These are phyloP conservation scores for Diutina sp. DNA, from an alignment of 1,139 yeast genomes.

Conservation along the genomic window DNA sequence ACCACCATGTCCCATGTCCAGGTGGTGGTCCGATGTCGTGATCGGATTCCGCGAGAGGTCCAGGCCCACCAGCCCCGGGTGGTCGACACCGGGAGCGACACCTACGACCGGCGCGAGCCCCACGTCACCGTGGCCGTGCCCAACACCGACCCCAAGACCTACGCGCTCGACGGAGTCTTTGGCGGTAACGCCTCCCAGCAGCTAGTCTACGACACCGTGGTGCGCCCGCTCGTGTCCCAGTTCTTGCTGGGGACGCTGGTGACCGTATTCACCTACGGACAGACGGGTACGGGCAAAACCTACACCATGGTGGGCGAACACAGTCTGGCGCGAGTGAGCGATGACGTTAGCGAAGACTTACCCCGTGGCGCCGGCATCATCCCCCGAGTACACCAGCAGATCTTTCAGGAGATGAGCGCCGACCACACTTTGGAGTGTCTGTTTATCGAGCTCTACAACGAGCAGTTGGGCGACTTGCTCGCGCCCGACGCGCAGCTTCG, in stretches of 20 bases:
- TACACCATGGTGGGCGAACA: conserved; percentile 9
- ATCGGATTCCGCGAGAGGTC: conserved; percentile 61
- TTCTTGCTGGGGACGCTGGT: conserved; percentile 8
- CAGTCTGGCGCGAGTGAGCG: not conserved
- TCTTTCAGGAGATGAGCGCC: conserved; percentile 4
- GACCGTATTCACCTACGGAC: conserved; percentile 9
- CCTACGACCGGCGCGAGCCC: conserved; percentile 22
- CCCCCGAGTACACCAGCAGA: conserved; percentile 7
- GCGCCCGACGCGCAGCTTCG: conserved; percentile 19
- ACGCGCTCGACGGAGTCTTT: conserved; percentile 60
- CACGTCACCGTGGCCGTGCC: conserved; percentile 26
- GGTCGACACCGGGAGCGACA: conserved; percentile 45
- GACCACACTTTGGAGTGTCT: conserved; percentile 7
- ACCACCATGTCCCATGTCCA: conserved; percentile 32
- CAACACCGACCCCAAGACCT: conserved; percentile 25
- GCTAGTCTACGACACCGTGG: conserved; percentile 46
- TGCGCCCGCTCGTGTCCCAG: conserved; percentile 45
- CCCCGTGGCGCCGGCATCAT: conserved; percentile 7
- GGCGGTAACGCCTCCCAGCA: conserved; percentile 62
- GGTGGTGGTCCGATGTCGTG: conserved; percentile 84
- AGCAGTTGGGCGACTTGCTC: conserved; percentile 8
- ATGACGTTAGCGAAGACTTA: conserved; percentile 2
- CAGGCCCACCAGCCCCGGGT: conserved; percentile 63
- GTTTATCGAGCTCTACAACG: conserved; percentile 9
- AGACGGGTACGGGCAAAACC: conserved; percentile 9